Evolutionary conservation across 306 rosid species (phyloP), one percentile per base, ranked within the genome.

Genomic region (Dryas drummondii): DNA sequence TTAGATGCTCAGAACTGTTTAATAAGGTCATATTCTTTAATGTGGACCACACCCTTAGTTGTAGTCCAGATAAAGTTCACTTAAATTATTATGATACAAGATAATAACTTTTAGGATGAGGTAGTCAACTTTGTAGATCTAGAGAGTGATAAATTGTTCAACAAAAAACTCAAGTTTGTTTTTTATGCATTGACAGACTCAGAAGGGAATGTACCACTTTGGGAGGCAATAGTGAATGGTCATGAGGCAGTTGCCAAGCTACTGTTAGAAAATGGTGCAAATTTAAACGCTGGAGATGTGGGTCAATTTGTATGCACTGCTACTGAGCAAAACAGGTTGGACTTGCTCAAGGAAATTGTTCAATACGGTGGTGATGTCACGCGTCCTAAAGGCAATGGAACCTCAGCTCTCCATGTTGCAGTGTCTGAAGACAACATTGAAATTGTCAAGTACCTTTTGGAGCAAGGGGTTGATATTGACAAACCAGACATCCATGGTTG

Each of bases 391-490:
- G 54, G 4, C 74, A 81, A 62, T 15, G 97, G 96, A 66, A 69
- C 52, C 70, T 90, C 99, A 0, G 97, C 97, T 37, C 89, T 92
- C 55, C 97, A 94, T 12, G 84, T 86, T 50, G 97, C 99, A 1
- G 97, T 94, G 6, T 81, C 88, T 0, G 97, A 92, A 65, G 96
- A 72, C 78, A 90, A 89, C 26, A 61, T 59, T 46, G 92, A 87
- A 57, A 81, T 88, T 2, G 97, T 89, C 22, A 82, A 82, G 37
- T 90, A 77, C 76, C 97, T 94, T 47, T 65, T 94, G 76, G 80
- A 81, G 17, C 76, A 82, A 5, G 97, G 97, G 0, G 96, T 97
- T 14, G 83, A 84, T 74, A 63, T 90, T 14, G 91, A 94, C 75
- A 85, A 82, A 61, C 81, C 87, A 51, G 88, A 92, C 66, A 52